A percentile compares a stretch with the other conserved stretches of the same genome.
phyloP scores from a whole-genome alignment of 139 green algal genomes.

The Chlorella sp. region DNA sequence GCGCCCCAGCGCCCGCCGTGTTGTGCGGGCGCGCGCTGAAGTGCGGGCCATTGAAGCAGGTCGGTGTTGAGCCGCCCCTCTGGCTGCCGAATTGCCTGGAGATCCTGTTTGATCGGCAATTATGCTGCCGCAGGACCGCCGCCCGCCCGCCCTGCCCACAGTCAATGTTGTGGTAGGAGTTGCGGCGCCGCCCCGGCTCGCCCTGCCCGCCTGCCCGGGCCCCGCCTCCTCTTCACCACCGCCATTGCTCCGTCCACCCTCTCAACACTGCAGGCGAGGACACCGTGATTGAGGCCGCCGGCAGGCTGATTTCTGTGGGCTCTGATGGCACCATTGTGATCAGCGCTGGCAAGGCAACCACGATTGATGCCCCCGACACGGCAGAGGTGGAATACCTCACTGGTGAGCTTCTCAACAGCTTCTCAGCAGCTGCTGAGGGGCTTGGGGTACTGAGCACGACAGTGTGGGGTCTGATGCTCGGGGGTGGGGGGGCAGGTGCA shows the following conservation, averaged over 20 bases:
- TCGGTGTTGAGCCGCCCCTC: too few species aligned
- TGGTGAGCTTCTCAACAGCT: neutral
- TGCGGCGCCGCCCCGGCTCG: neutral
- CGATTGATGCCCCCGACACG: neutral
- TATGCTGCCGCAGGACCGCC: too few species aligned
- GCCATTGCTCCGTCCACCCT: neutral
- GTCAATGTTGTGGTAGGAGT: too few species aligned
- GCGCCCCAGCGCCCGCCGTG: neutral
- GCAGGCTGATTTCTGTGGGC: slow-evolving; percentile 7
- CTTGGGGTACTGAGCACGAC: neutral
- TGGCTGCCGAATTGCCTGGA: too few species aligned
- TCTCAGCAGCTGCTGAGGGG: neutral
- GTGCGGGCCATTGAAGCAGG: too few species aligned
- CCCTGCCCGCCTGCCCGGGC: neutral
- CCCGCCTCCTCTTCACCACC: neutral
- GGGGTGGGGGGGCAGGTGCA: neutral
- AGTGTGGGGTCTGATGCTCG: neutral
- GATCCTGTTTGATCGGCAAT: too few species aligned
- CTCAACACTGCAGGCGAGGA: neutral
- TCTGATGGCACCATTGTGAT: slow-evolving; percentile 13
- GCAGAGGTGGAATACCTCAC: slow-evolving; percentile 27
- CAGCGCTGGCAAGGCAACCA: neutral
- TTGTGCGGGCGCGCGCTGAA: too few species aligned
- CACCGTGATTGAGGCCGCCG: neutral
- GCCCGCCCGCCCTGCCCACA: too few species aligned